Conservation (phyloP, 768 basidiomycete species). For the Trametes elegans region DNA sequence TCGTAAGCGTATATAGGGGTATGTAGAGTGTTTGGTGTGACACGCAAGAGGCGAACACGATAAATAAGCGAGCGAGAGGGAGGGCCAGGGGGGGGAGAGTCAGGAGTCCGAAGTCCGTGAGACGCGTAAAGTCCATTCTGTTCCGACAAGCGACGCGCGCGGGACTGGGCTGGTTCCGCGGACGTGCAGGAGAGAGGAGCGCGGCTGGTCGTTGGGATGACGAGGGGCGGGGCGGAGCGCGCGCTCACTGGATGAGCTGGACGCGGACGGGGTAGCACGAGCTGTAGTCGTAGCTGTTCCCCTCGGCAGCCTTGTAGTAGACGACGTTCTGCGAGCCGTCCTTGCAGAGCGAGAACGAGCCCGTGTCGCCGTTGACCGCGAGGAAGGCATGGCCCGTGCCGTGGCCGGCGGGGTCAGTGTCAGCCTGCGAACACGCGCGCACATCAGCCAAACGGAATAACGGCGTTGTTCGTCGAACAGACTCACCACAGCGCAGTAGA, state of each 20-base stretch:
- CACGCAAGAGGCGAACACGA: too few relatives aligned
- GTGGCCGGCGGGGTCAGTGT: constrained; percentile 22
- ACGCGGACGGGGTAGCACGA: constrained; percentile 25
- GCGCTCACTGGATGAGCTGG: constrained; percentile 10
- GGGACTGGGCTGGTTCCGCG: too few relatives aligned
- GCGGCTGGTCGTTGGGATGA: too few relatives aligned
- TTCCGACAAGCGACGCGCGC: too few relatives aligned
- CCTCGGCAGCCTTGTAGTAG: constrained; percentile 22
- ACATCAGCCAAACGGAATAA: not conserved
- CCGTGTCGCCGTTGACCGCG: constrained; percentile 22
- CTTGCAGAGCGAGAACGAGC: constrained; percentile 21
- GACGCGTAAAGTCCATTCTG: too few relatives aligned
- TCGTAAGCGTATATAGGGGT: not conserved
- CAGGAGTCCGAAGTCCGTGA: too few relatives aligned
- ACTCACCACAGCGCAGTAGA: constrained; percentile 37
- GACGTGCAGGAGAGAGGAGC: too few relatives aligned
- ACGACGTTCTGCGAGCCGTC: constrained; percentile 22
- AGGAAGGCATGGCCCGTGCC: constrained; percentile 24
- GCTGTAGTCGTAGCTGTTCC: constrained; percentile 20
- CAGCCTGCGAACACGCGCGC: constrained; percentile 6
- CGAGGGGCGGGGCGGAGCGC: not conserved
- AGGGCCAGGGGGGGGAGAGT: too few relatives aligned
- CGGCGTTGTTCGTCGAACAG: too few relatives aligned
- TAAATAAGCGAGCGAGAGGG: too few relatives aligned
- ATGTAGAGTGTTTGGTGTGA: too few relatives aligned